Conservation (phyloP, 257 asterid species). For the Penstemon eatonii region DNA sequence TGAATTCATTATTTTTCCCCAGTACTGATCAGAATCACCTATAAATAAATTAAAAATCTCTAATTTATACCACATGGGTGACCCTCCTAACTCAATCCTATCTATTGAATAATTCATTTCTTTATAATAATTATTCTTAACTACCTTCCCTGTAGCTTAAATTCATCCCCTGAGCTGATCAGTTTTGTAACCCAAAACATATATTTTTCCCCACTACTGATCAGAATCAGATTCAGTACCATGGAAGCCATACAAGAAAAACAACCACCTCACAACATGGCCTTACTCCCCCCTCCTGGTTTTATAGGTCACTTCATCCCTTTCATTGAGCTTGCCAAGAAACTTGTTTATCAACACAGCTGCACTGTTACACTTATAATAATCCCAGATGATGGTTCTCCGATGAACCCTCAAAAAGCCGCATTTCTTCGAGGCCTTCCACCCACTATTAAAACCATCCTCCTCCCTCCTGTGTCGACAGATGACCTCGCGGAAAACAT, state of each 20-base stretch:
- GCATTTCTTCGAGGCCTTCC: conserved; percentile 7
- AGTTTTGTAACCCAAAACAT: too few species aligned
- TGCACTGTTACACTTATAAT: conserved; percentile 27
- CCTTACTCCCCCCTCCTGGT: conserved; percentile 34
- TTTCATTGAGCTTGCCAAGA: conserved; percentile 33
- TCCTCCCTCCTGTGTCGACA: conserved; percentile 25
- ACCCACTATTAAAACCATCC: neutral
- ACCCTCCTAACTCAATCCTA: too few species aligned
- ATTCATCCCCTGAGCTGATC: too few species aligned
- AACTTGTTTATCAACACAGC: conserved; percentile 26
- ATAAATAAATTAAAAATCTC: too few species aligned
- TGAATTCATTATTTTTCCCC: too few species aligned
- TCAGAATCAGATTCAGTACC: too few species aligned
- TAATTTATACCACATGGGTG: too few species aligned
- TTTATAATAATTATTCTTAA: too few species aligned
- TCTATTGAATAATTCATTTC: too few species aligned
- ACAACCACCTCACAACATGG: conserved; percentile 25
- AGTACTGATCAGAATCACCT: too few species aligned
- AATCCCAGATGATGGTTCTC: conserved; percentile 26
- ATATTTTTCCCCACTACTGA: too few species aligned
- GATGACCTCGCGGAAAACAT: conserved; percentile 16
- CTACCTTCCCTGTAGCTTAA: too few species aligned
- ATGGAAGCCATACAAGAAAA: neutral
- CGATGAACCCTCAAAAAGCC: conserved; percentile 4
- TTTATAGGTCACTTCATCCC: conserved; percentile 38